A percentile compares a stretch with the other conserved stretches of the same genome.
Conservation (phyloP, 768 basidiomycete genomes). For the Termitomyces sp. region DNA sequence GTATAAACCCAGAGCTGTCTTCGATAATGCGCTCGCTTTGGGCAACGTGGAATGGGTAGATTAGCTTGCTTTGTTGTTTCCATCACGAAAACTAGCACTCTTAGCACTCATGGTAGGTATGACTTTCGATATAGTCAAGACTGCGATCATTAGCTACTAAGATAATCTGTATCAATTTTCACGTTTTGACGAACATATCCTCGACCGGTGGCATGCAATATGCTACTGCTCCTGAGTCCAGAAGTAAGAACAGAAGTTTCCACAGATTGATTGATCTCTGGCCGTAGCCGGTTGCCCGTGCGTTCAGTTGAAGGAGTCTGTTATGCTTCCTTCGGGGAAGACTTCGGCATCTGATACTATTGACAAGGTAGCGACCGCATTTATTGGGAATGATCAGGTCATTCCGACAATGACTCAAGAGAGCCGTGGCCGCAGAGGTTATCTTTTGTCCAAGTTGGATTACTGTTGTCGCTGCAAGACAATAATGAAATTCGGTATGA, state of each 20-base stretch:
- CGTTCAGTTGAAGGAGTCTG: neutral
- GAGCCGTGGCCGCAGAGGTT: neutral
- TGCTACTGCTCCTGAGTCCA: neutral
- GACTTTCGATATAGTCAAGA: too few relatives aligned
- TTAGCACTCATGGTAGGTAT: too few relatives aligned
- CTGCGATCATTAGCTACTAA: too few relatives aligned
- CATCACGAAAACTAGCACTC: slow-evolving; percentile 6
- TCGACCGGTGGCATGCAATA: neutral
- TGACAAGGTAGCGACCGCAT: neutral
- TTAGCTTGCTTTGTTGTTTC: slow-evolving; percentile 6
- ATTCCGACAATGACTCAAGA: neutral
- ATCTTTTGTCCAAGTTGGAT: neutral
- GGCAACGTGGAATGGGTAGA: slow-evolving; percentile 19
- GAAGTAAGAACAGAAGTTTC: neutral
- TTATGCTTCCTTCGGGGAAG: neutral
- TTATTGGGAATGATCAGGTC: neutral
- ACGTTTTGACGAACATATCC: too few relatives aligned
- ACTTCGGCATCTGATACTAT: neutral
- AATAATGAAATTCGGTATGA: neutral
- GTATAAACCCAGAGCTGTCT: slow-evolving; percentile 36
- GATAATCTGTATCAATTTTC: too few relatives aligned
- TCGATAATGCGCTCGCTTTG: slow-evolving; percentile 18
- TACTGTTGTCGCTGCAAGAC: neutral
- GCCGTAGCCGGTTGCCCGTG: neutral
- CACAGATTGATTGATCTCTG: neutral